Base-by-base conservation (phyloP, 2,329 filamentous ascomycete genomes). In the Penicillium nordicum region DNA sequence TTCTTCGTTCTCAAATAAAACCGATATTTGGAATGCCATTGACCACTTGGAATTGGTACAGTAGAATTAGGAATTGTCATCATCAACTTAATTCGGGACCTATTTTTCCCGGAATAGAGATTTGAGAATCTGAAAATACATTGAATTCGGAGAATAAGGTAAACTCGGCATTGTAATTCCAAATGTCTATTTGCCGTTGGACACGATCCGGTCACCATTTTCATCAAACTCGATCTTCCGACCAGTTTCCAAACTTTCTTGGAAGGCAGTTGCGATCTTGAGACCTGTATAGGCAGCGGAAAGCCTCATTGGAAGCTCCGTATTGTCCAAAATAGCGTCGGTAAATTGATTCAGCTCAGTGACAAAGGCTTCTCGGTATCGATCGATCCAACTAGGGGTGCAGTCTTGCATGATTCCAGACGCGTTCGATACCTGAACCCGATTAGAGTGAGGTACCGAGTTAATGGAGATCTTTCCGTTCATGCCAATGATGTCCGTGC, bases 401-500 rank as follows among this genome's bases (percentile, higher is more conserved):
- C 12, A 16, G 69, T 86, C 82, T 32, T 82, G 77, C 7, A 80
- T 72, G 29, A 87, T 76, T 3, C 84, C 83, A 0, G 64, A 74
- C 0, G 77, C 46, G 61, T 84, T 77, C 65, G 83, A 79, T 34
- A 83, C 74, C 54, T 83, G 78, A 4, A 87, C 79, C 11, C 85
- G 72, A 52, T 81, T 81, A 1, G 72, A 72, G 32, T 73, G 71
- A 4, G 85, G 85, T 59, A 84, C 79, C 2, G 77, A 79, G 65
- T 88, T 88, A 60, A 88, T 74, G 1, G 77, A 73, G 5, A 87
- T 67, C 65, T 87, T 87, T 38, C 85, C 84, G 57, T 80, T 77
- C 7, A 84, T 88, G 27, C 84, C 85, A 50, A 87, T 83, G 61
- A 87, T 80, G 70, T 88, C 84, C 0, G 85, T 86, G 60, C 78